Evolutionary conservation across 2,329 filamentous ascomycete genomes (phyloP).

Genomic region (Verticillium isaacii): DNA sequence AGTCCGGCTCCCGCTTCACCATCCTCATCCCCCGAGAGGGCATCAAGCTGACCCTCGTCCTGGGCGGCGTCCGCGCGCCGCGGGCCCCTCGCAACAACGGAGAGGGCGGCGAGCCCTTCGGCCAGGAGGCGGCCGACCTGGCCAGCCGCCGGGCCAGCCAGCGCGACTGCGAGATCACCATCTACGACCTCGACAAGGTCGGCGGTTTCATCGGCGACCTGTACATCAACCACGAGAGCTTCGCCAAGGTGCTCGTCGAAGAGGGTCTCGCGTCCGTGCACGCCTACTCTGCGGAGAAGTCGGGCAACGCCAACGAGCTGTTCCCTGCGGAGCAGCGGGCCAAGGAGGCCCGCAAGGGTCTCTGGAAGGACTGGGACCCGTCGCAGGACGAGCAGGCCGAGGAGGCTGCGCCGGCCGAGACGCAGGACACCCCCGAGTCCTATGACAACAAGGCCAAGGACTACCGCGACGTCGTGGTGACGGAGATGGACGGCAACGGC

Average conservation of each 20-base stretch:
- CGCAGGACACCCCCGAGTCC: constrained; percentile 39
- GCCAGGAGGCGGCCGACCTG: constrained; percentile 89
- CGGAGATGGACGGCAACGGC: constrained; percentile 78
- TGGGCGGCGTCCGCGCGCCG: constrained; percentile 88
- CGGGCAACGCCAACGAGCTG: constrained; percentile 82
- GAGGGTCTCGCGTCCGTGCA: constrained; percentile 92
- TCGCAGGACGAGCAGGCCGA: constrained; percentile 69
- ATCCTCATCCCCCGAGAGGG: constrained; percentile 88
- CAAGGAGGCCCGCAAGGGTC: constrained; percentile 79
- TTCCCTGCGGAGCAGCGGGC: constrained; percentile 83
- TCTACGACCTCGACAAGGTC: constrained; percentile 92
- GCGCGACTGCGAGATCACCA: constrained; percentile 92
- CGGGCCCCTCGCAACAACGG: constrained; percentile 73
- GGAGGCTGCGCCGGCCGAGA: constrained; percentile 47
- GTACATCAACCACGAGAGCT: constrained; percentile 91
- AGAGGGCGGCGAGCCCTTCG: constrained; percentile 84
- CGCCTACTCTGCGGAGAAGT: constrained; percentile 92
- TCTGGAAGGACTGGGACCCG: constrained; percentile 95
- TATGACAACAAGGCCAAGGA: constrained; percentile 64
- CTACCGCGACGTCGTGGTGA: constrained; percentile 91
- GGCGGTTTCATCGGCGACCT: constrained; percentile 96
- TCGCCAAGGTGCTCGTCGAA: constrained; percentile 87
- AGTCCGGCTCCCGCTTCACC: constrained; percentile 92
- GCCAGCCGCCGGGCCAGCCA: constrained; percentile 86
- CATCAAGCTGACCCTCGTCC: constrained; percentile 89